Evolutionary conservation across 192 early-diverging fungal species (phyloP).

Genomic region (Backusella australiensis): DNA sequence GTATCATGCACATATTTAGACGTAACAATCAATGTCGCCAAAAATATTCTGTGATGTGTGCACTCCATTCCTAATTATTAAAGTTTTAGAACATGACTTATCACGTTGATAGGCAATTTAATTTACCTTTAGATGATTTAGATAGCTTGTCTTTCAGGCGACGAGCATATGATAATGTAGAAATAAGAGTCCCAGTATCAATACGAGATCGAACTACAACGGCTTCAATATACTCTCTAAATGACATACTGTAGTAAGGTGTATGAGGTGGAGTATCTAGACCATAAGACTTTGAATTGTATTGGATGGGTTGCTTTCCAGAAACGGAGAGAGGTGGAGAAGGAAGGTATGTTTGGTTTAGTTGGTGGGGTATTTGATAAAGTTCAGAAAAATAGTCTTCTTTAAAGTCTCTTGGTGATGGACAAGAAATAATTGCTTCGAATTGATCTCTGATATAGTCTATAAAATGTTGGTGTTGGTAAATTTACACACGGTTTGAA

Average conservation of each 20-base stretch:
- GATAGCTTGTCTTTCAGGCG: constrained; percentile 62
- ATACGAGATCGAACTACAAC: constrained; percentile 65
- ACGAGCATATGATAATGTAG: constrained; percentile 66
- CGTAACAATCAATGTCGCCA: constrained; percentile 70
- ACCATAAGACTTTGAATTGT: neutral
- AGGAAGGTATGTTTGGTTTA: neutral
- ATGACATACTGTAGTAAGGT: neutral
- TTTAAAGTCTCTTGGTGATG: neutral
- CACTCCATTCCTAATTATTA: constrained; percentile 59
- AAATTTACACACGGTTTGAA: neutral
- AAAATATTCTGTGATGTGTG: constrained; percentile 73
- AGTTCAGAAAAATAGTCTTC: neutral
- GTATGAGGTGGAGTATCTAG: constrained; percentile 42
- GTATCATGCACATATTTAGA: constrained; percentile 78
- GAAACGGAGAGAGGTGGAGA: constrained; percentile 13
- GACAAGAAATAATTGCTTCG: constrained; percentile 13
- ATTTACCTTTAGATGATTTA: constrained; percentile 61
- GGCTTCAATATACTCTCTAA: constrained; percentile 61
- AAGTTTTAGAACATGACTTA: neutral
- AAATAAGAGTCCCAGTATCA: constrained; percentile 65
- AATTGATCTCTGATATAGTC: constrained; percentile 10
- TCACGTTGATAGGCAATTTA: neutral
- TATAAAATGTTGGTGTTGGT: neutral
- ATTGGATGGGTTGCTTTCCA: neutral
- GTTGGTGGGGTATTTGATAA: neutral